phyloP scores from a whole-genome alignment of 179 eudicot species.

The Beta lomatogona region DNA sequence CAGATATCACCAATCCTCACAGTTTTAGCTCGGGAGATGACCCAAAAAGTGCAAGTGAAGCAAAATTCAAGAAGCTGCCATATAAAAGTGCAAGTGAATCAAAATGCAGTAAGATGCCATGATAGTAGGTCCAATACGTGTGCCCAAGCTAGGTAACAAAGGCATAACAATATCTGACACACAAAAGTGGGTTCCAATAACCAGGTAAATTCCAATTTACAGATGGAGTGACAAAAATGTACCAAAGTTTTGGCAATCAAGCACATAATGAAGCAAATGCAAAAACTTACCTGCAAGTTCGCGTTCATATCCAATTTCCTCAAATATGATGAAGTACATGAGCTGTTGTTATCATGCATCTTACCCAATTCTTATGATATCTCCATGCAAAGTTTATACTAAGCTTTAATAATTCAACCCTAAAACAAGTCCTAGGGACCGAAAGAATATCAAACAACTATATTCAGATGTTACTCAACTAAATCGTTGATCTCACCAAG shows the following conservation, averaged over 20 bases:
- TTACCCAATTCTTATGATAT: neutral
- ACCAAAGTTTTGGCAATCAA: neutral
- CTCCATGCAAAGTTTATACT: neutral
- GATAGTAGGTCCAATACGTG: conserved; percentile 6
- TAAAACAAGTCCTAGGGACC: too few relatives aligned
- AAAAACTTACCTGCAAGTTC: neutral
- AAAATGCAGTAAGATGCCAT: conserved; percentile 20
- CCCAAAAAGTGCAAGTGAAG: conserved; percentile 15
- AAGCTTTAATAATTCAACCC: neutral
- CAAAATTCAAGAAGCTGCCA: conserved; percentile 8
- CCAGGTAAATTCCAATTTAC: neutral
- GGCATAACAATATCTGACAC: neutral
- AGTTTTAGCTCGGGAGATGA: neutral
- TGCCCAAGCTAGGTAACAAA: neutral
- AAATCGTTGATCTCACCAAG: neutral
- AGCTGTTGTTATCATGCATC: too few relatives aligned
- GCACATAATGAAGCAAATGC: neutral
- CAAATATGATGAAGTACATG: neutral
- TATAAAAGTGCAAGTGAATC: conserved; percentile 12
- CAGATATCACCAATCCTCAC: neutral
- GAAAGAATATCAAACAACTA: neutral
- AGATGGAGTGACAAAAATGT: neutral
- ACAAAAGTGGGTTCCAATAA: conserved; percentile 1
- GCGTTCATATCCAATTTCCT: neutral
- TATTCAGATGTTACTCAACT: neutral